Base-by-base conservation (phyloP, 805 yeast species). In the Priceomyces medius region DNA sequence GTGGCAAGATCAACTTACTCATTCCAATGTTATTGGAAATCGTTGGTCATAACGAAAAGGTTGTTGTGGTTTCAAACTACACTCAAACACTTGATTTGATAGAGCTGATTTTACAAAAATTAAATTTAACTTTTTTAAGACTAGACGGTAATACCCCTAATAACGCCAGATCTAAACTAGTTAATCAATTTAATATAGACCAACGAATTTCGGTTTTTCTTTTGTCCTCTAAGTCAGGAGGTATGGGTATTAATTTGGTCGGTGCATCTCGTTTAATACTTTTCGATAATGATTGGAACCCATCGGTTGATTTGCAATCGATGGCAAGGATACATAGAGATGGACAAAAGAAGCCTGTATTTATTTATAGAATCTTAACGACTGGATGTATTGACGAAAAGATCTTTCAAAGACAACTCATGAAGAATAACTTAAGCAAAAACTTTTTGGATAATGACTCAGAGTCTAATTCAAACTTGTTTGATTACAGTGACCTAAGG, bases 231-330 rank as follows among this genome's bases (percentile, higher is more conserved):
- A 88, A 89, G 59, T 82, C 96, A 3, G 99, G 99, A 3, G 99
- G 99, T 0, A 82, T 85, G 45, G 99, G 99, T 0, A 68, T 93
- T 31, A 93, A 93, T 55, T 67, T 93, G 24, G 76, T 87, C 24
- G 99, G 98, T 0, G 99, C 95, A 0, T 87, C 95, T 0, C 66
- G 98, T 20, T 64, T 93, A 31, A 74, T 93, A 4, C 64, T 93
- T 17, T 85, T 87, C 55, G 99, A 93, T 58, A 88, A 93, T 48
- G 98, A 93, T 56, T 93, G 99, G 99, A 93, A 93, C 49, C 99
- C 99, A 0, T 80, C 97, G 0, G 74, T 83, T 9, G 99, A 93
- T 56, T 60, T 85, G 24, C 99, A 93, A 59, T 96, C 97, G 0
- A 87, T 91, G 95, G 96, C 97, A 1, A 68, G 99, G 47, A 82